Evolutionary conservation across 2,329 filamentous ascomycete species (phyloP).

Genomic region (Hypoxylon sp.): DNA sequence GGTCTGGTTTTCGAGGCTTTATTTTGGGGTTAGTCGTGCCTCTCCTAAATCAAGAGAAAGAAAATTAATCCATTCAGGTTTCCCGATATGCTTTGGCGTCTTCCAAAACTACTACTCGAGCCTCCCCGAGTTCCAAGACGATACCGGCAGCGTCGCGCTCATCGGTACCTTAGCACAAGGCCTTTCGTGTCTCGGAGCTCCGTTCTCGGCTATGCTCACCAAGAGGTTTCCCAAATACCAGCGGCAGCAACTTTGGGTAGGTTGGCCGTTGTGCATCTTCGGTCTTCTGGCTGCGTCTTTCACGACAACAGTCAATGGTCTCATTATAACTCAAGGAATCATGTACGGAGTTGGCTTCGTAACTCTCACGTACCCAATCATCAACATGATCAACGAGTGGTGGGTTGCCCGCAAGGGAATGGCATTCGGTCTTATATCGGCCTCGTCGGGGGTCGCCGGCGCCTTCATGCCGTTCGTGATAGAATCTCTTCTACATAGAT

Average conservation of each 20-base stretch:
- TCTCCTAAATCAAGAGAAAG: not conserved
- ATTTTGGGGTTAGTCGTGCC: conserved; percentile 19
- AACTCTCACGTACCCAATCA: conserved; percentile 16
- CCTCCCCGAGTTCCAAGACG: conserved; percentile 11
- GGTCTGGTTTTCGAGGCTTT: conserved; percentile 20
- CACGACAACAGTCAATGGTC: conserved; percentile 6
- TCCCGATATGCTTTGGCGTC: conserved; percentile 22
- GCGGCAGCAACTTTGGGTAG: conserved; percentile 11
- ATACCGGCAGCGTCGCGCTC: conserved; percentile 7
- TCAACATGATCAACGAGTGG: conserved; percentile 25
- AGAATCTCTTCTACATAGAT: conserved; percentile 8
- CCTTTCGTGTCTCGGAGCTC: conserved; percentile 5
- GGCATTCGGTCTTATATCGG: conserved; percentile 25
- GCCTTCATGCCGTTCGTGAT: conserved; percentile 20
- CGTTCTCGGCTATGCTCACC: conserved; percentile 18
- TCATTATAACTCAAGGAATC: conserved; percentile 12
- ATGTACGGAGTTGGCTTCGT: conserved; percentile 22
- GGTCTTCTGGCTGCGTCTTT: conserved; percentile 18
- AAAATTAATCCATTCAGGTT: not conserved
- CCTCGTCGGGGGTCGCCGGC: conserved; percentile 14
- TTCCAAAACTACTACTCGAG: conserved; percentile 25
- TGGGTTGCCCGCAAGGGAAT: conserved; percentile 24
- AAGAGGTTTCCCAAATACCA: conserved; percentile 15
- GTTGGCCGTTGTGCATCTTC: conserved; percentile 15
- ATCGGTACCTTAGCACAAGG: conserved; percentile 18